Conservation (phyloP, 2,329 filamentous ascomycete species). For the Colletotrichum trifolii region DNA sequence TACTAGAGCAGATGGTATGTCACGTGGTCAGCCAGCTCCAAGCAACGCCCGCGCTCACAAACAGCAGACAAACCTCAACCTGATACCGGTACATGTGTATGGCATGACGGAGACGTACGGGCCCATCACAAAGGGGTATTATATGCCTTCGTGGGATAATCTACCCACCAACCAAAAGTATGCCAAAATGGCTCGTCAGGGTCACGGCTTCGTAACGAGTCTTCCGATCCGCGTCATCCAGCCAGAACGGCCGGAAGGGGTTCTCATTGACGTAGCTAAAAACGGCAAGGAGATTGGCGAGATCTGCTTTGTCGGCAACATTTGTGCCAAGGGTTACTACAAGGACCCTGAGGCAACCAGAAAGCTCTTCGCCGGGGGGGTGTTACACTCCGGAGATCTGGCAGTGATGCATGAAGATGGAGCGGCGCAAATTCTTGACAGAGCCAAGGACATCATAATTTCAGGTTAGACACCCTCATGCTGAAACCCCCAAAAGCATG, state of each 20-base stretch:
- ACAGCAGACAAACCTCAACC: slow-evolving; percentile 70
- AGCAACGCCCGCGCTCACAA: background rate
- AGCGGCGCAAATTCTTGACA: slow-evolving; percentile 85
- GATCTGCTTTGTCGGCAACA: slow-evolving; percentile 90
- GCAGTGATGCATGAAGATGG: slow-evolving; percentile 95
- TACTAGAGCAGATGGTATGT: slow-evolving; percentile 90
- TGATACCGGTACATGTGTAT: slow-evolving; percentile 93
- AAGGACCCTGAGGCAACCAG: slow-evolving; percentile 87
- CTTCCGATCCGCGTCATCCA: slow-evolving; percentile 86
- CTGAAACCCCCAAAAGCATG: background rate
- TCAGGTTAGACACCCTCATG: slow-evolving; percentile 69
- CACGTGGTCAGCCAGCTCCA: slow-evolving; percentile 2
- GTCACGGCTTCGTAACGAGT: slow-evolving; percentile 88
- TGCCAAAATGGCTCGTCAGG: slow-evolving; percentile 90
- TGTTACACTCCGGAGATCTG: slow-evolving; percentile 88
- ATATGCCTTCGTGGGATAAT: slow-evolving; percentile 84
- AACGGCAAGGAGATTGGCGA: slow-evolving; percentile 83
- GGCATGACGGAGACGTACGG: slow-evolving; percentile 91
- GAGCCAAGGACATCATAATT: slow-evolving; percentile 98
- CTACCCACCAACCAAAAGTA: slow-evolving; percentile 83
- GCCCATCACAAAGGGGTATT: slow-evolving; percentile 93
- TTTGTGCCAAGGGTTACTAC: slow-evolving; percentile 91
- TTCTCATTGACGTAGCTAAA: slow-evolving; percentile 73
- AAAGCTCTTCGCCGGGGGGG: slow-evolving; percentile 89
- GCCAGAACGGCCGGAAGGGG: slow-evolving; percentile 75